Percentiles rank a stretch among this genome's conserved stretches.
phyloP scores from a whole-genome alignment of 2,329 filamentous ascomycete species.

The Hawksworthiomyces lignivorus region DNA sequence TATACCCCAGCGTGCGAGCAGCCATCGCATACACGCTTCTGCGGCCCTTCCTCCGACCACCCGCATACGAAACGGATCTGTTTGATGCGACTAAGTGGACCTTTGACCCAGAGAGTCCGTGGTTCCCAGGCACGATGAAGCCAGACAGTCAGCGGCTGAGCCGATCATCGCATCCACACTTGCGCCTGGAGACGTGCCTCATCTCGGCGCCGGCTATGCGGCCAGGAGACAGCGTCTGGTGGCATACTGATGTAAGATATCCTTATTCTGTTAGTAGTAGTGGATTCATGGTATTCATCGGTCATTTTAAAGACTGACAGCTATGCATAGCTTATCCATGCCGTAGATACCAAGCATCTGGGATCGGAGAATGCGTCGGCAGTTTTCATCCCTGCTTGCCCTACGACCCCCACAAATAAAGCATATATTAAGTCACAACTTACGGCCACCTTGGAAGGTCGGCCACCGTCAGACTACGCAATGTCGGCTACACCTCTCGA shows the following conservation, averaged over 20 bases:
- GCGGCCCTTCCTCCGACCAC: constrained; percentile 31
- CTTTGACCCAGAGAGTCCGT: constrained; percentile 19
- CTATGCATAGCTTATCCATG: no score
- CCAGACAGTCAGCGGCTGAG: constrained; percentile 25
- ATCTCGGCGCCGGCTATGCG: constrained; percentile 28
- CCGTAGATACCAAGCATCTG: no score
- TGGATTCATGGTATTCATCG: no score
- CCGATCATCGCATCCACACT: constrained; percentile 28
- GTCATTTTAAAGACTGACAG: no score
- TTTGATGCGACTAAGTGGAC: constrained; percentile 30
- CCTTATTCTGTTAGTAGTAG: no score
- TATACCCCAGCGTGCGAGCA: constrained; percentile 30
- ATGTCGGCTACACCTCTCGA: no score
- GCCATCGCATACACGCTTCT: constrained; percentile 31
- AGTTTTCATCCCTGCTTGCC: no score
- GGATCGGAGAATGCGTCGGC: no score
- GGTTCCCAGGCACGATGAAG: constrained; percentile 30
- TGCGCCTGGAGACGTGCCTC: constrained; percentile 29
- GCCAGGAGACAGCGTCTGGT: constrained; percentile 25
- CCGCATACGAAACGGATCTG: constrained; percentile 19
- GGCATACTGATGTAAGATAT: constrained; percentile 4
- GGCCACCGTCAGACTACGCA: no score
- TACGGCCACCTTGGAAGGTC: no score
- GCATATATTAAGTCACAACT: no score
- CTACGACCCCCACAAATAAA: no score